phyloP scores from a whole-genome alignment of 2,329 filamentous ascomycete genomes.

The Grosmannia huntii region DNA sequence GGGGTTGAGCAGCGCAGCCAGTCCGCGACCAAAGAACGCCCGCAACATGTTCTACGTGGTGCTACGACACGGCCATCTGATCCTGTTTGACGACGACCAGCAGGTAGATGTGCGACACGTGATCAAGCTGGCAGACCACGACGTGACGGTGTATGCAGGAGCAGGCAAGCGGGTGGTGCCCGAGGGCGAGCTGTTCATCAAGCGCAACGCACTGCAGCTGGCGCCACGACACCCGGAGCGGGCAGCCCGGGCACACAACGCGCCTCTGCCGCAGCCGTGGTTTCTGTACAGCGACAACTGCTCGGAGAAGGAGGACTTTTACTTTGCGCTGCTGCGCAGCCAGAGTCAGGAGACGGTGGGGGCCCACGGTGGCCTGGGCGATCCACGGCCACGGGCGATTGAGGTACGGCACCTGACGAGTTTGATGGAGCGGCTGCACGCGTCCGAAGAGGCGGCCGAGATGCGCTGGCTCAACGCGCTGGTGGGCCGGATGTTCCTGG shows the following conservation, averaged over 20 bases:
- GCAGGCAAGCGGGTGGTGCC: constrained; percentile 53
- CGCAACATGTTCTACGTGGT: constrained; percentile 92
- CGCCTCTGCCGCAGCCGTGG: constrained; percentile 62
- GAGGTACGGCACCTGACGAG: constrained; percentile 78
- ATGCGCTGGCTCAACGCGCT: constrained; percentile 91
- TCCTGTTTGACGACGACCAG: constrained; percentile 93
- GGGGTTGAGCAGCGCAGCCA: constrained; percentile 33
- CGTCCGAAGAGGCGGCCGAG: constrained; percentile 80
- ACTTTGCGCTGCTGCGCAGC: constrained; percentile 79
- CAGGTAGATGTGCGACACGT: constrained; percentile 95
- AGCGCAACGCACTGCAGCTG: constrained; percentile 78
- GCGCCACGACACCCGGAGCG: constrained; percentile 42
- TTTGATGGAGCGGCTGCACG: constrained; percentile 80
- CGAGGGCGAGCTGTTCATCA: constrained; percentile 92
- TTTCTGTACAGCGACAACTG: constrained; percentile 91
- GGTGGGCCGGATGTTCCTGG: constrained; percentile 77
- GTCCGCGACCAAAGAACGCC: constrained; percentile 47
- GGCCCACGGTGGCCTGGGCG: constrained; percentile 32
- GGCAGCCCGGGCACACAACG: constrained; percentile 41
- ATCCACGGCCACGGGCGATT: constrained; percentile 62
- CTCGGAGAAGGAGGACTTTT: constrained; percentile 97
- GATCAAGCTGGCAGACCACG: constrained; percentile 80
- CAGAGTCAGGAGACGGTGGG: constrained; percentile 27
- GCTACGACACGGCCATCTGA: constrained; percentile 84
- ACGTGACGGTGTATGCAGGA: constrained; percentile 64